phyloP scores from a whole-genome alignment of 768 basidiomycete species.

The Lactarius deliciosus region DNA sequence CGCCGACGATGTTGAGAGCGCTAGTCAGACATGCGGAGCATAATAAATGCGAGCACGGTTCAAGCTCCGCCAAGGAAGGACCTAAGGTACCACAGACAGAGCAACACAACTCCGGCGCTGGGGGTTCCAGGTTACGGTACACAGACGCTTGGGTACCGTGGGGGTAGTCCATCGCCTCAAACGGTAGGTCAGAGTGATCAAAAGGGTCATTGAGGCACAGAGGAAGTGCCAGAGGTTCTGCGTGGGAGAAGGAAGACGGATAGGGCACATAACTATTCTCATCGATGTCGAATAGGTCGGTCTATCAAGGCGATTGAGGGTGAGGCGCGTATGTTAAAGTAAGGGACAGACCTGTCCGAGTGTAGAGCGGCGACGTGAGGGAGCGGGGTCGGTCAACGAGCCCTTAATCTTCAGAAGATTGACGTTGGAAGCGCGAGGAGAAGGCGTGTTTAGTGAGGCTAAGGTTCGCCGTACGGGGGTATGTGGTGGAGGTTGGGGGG shows the following conservation, averaged over 20 bases:
- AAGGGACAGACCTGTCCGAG: slow-evolving; percentile 42
- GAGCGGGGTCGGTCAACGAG: slow-evolving; percentile 70
- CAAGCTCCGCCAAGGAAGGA: slow-evolving; percentile 59
- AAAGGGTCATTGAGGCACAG: slow-evolving; percentile 47
- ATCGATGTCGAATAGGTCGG: slow-evolving; percentile 70
- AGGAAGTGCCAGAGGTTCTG: slow-evolving; percentile 35
- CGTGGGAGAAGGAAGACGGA: slow-evolving; percentile 40
- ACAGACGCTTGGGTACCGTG: slow-evolving; percentile 28
- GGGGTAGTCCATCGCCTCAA: slow-evolving; percentile 36
- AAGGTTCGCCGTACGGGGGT: slow-evolving; percentile 39
- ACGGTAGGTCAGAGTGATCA: slow-evolving; percentile 33
- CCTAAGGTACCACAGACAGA: slow-evolving; percentile 59
- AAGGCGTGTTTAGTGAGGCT: slow-evolving; percentile 55
- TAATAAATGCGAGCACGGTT: slow-evolving; percentile 72
- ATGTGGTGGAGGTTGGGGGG: slow-evolving; percentile 35
- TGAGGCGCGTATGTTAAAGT: slow-evolving; percentile 22
- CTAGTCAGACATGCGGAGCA: slow-evolving; percentile 84
- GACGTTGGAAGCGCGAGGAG: slow-evolving; percentile 58
- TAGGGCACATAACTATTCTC: slow-evolving; percentile 64
- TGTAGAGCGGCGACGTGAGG: slow-evolving; percentile 42
- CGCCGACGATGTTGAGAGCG: slow-evolving; percentile 84
- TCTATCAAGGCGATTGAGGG: slow-evolving; percentile 34
- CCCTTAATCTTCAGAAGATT: slow-evolving; percentile 65
- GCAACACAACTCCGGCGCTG: slow-evolving; percentile 42
- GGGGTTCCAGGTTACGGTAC: slow-evolving; percentile 31